Evolutionary conservation across 306 rosid genomes (phyloP).

Genomic region (cucumber (Cucumis sativus)): DNA sequence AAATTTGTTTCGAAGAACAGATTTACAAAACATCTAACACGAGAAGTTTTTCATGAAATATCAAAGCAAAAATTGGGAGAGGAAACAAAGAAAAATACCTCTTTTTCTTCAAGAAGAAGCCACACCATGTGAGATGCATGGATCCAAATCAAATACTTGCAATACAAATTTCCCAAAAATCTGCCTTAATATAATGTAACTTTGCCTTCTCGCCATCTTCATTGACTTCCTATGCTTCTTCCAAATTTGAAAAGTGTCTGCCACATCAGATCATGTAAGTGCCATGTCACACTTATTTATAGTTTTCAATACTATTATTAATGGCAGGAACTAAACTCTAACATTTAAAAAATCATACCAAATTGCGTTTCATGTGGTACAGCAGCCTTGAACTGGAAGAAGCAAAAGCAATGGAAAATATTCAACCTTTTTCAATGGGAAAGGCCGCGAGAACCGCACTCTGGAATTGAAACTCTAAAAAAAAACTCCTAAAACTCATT

Average conservation of each 20-base stretch:
- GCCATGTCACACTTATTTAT: not conserved
- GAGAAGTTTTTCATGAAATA: too few relatives aligned
- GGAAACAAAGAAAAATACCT: not conserved
- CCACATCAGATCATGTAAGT: not conserved
- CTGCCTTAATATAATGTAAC: conserved; percentile 7
- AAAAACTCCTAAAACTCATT: conserved; percentile 10
- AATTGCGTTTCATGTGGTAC: not conserved
- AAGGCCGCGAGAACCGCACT: conserved; percentile 53
- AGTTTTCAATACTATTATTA: not conserved
- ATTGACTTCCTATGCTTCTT: not conserved
- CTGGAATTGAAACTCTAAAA: not conserved
- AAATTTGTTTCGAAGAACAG: not conserved
- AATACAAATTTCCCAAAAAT: conserved; percentile 16
- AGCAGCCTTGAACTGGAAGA: conserved; percentile 7
- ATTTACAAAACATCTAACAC: not conserved
- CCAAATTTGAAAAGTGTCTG: not conserved
- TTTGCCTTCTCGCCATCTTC: not conserved
- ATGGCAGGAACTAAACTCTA: not conserved
- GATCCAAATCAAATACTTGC: conserved; percentile 10
- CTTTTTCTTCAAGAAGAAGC: conserved; percentile 2
- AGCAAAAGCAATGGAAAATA: conserved; percentile 22
- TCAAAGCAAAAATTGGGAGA: too few relatives aligned
- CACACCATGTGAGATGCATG: not conserved
- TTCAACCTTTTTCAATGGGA: conserved; percentile 16
- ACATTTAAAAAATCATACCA: not conserved